Evolutionary conservation across 2,329 filamentous ascomycete genomes (phyloP).

Genomic region (Hyphodiscus sp.): DNA sequence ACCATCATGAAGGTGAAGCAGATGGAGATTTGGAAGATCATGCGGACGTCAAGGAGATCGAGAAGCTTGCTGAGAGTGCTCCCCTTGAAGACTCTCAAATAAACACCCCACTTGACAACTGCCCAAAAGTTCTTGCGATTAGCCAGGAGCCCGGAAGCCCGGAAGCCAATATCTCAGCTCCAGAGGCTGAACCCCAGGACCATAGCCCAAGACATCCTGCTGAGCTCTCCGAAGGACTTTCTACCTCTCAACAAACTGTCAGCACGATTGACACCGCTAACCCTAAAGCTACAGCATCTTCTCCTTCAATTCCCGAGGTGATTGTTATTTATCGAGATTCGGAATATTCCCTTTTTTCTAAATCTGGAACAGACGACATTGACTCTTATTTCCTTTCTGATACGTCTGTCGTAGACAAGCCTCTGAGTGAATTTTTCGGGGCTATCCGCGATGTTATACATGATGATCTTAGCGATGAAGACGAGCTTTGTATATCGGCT

Average conservation of each 20-base stretch:
- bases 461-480: conserved; percentile 47
- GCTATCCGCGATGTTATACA: conserved; percentile 48
- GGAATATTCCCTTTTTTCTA: conserved; percentile 53
- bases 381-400: conserved; percentile 52
- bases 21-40: not conserved
- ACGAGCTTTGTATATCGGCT: conserved; percentile 50
- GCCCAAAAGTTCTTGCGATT: not conserved
- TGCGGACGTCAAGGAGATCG: not conserved
- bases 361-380: conserved; percentile 43
- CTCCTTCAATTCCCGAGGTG: conserved; percentile 33
- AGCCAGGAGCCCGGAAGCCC: conserved; percentile 9
- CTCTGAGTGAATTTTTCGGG: conserved; percentile 48
- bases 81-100: conserved; percentile 2
- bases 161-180: conserved; percentile 3
- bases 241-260: not conserved
- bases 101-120: conserved; percentile 1
- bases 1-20: not conserved
- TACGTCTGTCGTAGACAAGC: conserved; percentile 44
- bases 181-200: not conserved
- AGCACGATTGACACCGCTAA: not conserved
- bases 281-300: not conserved
- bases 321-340: conserved; percentile 48
- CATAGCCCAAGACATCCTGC: not conserved
- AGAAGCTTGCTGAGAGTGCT: not conserved
- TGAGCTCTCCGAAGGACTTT: not conserved